Evolutionary conservation across 202 grass and related monocot species (phyloP).

Genomic region (Panicum hallii): DNA sequence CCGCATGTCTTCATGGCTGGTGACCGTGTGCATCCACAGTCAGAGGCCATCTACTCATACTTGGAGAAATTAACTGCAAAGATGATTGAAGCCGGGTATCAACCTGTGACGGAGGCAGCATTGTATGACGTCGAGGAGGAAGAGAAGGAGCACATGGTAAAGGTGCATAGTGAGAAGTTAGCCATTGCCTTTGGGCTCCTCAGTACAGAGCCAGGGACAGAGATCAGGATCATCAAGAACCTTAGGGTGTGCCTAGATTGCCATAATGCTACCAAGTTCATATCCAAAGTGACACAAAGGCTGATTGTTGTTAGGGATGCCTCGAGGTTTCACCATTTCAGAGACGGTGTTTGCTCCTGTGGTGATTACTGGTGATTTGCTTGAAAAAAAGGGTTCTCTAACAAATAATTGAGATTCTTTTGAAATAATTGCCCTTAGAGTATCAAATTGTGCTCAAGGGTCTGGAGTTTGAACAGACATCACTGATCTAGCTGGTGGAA

Average conservation of each 20-base stretch:
- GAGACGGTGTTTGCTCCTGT: conserved; percentile 75
- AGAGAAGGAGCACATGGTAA: conserved; percentile 80
- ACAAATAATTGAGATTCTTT: conserved; percentile 28
- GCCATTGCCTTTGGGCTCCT: conserved; percentile 71
- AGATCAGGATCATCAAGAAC: conserved; percentile 89
- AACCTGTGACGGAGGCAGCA: conserved; percentile 56
- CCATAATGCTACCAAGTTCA: conserved; percentile 66
- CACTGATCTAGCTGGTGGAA: background rate
- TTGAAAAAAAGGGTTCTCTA: conserved; percentile 1
- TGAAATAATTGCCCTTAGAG: background rate
- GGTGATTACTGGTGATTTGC: conserved; percentile 74
- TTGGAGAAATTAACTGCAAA: conserved; percentile 65
- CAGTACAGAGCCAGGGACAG: conserved; percentile 58
- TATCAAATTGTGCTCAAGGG: background rate
- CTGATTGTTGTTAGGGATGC: conserved; percentile 77
- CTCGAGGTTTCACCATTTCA: conserved; percentile 78
- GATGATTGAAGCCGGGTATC: conserved; percentile 66
- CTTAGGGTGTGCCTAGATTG: conserved; percentile 84
- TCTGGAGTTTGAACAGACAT: background rate
- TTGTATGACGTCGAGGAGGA: conserved; percentile 74
- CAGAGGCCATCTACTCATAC: conserved; percentile 52
- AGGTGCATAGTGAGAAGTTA: conserved; percentile 82
- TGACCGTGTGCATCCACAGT: conserved; percentile 61
- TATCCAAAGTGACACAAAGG: conserved; percentile 73
- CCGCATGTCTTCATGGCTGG: conserved; percentile 68